Conservation (phyloP, 208 protist species). For the Wallacemonas sp. region DNA sequence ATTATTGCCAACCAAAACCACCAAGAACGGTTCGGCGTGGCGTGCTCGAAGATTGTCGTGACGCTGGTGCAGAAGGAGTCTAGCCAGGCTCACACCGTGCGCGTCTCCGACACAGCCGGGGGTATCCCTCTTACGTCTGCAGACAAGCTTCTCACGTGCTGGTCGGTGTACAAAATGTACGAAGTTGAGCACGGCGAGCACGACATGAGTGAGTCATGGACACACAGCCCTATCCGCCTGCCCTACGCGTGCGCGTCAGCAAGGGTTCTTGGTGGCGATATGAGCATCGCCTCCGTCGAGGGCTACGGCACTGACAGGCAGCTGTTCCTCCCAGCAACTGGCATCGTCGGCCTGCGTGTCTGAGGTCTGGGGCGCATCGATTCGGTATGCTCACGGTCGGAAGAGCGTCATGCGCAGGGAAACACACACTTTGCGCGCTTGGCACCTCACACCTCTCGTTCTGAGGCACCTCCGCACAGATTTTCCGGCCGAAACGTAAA, state of each 20-base stretch:
- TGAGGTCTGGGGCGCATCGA: too few relatives aligned
- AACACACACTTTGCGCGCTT: too few relatives aligned
- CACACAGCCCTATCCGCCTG: slow-evolving; percentile 59
- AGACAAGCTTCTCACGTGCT: slow-evolving; percentile 43
- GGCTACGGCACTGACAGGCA: slow-evolving; percentile 75
- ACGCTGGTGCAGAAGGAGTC: slow-evolving; percentile 45
- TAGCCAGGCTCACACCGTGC: slow-evolving; percentile 52
- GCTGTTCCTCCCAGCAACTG: slow-evolving; percentile 53
- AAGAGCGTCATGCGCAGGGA: too few relatives aligned
- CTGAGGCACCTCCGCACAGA: too few relatives aligned
- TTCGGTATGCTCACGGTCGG: too few relatives aligned
- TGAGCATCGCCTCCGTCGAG: slow-evolving; percentile 62
- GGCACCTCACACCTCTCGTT: too few relatives aligned
- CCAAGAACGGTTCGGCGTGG: slow-evolving; percentile 50
- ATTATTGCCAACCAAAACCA: slow-evolving; percentile 54
- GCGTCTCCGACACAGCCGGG: slow-evolving; percentile 72
- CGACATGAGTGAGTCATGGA: slow-evolving; percentile 48
- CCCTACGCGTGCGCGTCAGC: slow-evolving; percentile 63
- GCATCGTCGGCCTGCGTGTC: slow-evolving; percentile 31
- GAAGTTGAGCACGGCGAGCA: slow-evolving; percentile 19
- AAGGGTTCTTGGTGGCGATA: slow-evolving; percentile 53
- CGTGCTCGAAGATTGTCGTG: slow-evolving; percentile 57
- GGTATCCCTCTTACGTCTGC: slow-evolving; percentile 53
- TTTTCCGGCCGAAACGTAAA: too few relatives aligned
- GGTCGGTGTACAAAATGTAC: slow-evolving; percentile 47